phyloP scores from a whole-genome alignment of 805 yeast species.

The Wickerhamia fluorescens region DNA sequence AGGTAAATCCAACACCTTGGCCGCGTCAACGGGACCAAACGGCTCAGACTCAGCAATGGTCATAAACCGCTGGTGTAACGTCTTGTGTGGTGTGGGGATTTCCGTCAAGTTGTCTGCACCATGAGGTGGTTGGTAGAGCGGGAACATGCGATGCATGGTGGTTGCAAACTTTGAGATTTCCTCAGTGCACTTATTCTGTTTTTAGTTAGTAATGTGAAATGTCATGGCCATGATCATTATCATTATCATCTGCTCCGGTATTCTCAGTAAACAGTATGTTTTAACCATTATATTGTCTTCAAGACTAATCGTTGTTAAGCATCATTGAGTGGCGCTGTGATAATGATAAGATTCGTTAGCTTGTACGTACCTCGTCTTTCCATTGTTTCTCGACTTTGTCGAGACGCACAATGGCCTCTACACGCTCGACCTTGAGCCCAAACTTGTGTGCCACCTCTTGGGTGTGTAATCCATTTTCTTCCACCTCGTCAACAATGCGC shows the following conservation, averaged over 20 bases:
- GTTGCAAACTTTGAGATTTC: slow-evolving; percentile 56
- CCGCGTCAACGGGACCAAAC: slow-evolving; percentile 94
- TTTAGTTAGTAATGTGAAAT: too few species aligned
- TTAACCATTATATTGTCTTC: slow-evolving; percentile 60
- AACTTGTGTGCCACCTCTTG: slow-evolving; percentile 73
- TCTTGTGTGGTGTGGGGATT: slow-evolving; percentile 83
- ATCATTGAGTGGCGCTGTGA: slow-evolving; percentile 9
- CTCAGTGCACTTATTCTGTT: slow-evolving; percentile 10
- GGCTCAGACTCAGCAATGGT: slow-evolving; percentile 93
- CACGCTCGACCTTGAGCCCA: slow-evolving; percentile 76
- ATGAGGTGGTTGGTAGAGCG: slow-evolving; percentile 43
- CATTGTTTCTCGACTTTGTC: slow-evolving; percentile 57
- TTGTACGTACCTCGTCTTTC: slow-evolving; percentile 52
- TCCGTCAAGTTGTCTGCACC: slow-evolving; percentile 78
- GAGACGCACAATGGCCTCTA: slow-evolving; percentile 80
- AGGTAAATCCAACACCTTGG: slow-evolving; percentile 70
- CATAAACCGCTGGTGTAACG: slow-evolving; percentile 73
- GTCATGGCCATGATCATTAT: too few species aligned
- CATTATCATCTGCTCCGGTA: neutral
- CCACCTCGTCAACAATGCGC: slow-evolving; percentile 51
- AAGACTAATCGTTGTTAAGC: slow-evolving; percentile 62
- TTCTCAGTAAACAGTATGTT: slow-evolving; percentile 10
- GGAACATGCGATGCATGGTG: slow-evolving; percentile 75
- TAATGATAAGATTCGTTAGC: neutral
- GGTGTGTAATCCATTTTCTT: slow-evolving; percentile 44